Conservation (phyloP, 176 grass and related monocot species). For the Alopecurus myosuroides region DNA sequence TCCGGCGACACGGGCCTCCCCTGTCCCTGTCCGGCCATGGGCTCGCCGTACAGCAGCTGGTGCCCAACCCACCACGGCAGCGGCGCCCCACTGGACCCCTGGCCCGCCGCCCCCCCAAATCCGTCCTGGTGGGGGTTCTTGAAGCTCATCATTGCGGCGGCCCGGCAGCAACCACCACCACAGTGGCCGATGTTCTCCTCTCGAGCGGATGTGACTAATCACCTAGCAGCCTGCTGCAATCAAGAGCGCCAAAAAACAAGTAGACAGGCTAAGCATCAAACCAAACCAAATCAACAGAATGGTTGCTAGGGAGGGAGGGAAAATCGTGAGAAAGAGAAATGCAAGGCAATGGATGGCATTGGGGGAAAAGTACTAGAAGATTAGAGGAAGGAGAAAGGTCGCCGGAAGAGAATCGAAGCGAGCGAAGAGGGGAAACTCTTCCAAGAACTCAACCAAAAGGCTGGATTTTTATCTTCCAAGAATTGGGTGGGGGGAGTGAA, state of each 20-base stretch:
- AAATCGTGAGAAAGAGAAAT: neutral
- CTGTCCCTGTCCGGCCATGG: constrained; percentile 34
- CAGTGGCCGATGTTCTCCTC: neutral
- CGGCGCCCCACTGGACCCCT: neutral
- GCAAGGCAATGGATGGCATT: neutral
- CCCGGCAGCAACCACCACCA: neutral
- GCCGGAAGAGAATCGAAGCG: neutral
- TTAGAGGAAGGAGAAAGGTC: neutral
- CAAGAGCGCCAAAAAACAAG: constrained; percentile 18
- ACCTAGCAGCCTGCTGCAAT: constrained; percentile 39
- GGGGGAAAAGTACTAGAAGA: neutral
- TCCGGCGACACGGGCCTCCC: constrained; percentile 32
- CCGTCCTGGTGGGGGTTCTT: constrained; percentile 36
- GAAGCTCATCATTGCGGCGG: constrained; percentile 35
- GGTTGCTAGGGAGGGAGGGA: neutral
- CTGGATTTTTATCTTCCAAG: neutral
- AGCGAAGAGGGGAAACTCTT: neutral
- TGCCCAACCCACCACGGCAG: constrained; percentile 56
- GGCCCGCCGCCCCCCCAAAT: neutral
- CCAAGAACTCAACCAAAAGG: neutral
- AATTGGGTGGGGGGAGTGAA: neutral
- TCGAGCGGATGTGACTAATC: neutral
- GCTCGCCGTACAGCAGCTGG: constrained; percentile 48
- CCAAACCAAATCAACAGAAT: neutral
- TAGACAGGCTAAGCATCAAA: neutral